Evolutionary conservation across 345 rosid genomes (phyloP), one percentile per base, ranked within the genome.

Genomic region (Pseudoturritis turrita): DNA sequence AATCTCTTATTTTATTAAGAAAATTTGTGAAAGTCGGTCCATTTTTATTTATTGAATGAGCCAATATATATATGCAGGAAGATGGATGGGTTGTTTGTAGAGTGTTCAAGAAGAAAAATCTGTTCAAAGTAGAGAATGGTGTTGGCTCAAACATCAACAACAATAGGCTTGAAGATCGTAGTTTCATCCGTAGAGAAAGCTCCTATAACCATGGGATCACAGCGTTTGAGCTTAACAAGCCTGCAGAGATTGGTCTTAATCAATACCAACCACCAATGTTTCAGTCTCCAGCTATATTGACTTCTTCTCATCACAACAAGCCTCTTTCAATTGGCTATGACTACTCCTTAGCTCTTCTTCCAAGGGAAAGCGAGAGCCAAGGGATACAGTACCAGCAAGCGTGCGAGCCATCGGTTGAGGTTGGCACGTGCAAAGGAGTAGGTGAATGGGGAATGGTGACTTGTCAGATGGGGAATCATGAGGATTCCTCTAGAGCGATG

Each of bases 1-100:
- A 49, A 61, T 68, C 12, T 43, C 36, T 33, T 33, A 33, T 33
- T 33, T 33, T 33, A 7, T 33, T 33, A 33, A n/a, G n/a, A 3
- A 33, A 33, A 8, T 10, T 33, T 7, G 36, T 33, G 36, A 33
- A 33, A 33, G 2, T 0, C 10, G 36, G 36, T 33, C 36, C 36
- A 33, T 7, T 7, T 33, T 29, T 33, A 7, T 33, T 33, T 33
- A n/a, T n/a, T n/a, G n/a, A 33, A 7, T 33, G 36, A 33, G 36
- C 36, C 36, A 33, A 33, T 29, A 29, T 33, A 7, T 33, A 33
- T 33, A 33, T 80, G 73, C 31, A 94, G 98, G 98, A 94, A 82
- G 98, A 94, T 80, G 98, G 97, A 4, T 94, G 97, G 97, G 98
- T 94, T 44, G 86, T 94, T 17, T 94, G 98, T 46, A 83, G 90